Evolutionary conservation across 345 rosid species (phyloP).

Genomic region (Syzygium aromaticum): DNA sequence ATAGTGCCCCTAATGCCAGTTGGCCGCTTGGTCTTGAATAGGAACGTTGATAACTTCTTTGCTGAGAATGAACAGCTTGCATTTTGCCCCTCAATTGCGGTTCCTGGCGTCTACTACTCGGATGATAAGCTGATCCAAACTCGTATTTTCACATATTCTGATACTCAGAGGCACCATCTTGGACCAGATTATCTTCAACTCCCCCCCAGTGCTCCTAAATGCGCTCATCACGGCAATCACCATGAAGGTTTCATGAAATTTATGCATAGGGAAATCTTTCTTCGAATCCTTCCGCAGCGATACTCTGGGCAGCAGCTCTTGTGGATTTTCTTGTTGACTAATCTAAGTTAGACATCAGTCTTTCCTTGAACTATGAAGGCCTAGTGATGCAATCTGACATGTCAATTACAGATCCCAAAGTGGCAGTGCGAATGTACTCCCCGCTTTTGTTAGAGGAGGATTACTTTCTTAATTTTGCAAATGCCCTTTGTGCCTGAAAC

Average conservation of each 20-base stretch:
- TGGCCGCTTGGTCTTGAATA: constrained; percentile 86
- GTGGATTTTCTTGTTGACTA: background rate
- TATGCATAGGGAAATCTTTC: constrained; percentile 24
- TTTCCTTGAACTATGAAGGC: background rate
- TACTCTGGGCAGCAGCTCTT: background rate
- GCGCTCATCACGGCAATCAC: constrained; percentile 90
- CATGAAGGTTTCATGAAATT: constrained; percentile 96
- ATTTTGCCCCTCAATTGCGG: constrained; percentile 81
- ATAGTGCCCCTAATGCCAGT: constrained; percentile 85
- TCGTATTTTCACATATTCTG: constrained; percentile 81
- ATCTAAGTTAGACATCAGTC: background rate
- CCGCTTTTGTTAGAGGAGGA: background rate
- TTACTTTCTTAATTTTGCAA: background rate
- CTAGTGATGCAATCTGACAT: background rate
- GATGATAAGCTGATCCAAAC: constrained; percentile 90
- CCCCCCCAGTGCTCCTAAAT: constrained; percentile 87
- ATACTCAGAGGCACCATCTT: constrained; percentile 86
- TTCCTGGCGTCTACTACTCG: constrained; percentile 86
- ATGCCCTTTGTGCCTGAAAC: background rate
- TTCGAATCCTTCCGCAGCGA: background rate
- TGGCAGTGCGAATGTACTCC: background rate
- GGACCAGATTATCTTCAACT: constrained; percentile 94
- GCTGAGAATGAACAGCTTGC: constrained; percentile 91
- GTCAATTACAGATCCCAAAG: background rate
- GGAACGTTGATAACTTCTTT: constrained; percentile 90